phyloP scores from a whole-genome alignment of 805 yeast species.

The Lipomyces chichibuensis region DNA sequence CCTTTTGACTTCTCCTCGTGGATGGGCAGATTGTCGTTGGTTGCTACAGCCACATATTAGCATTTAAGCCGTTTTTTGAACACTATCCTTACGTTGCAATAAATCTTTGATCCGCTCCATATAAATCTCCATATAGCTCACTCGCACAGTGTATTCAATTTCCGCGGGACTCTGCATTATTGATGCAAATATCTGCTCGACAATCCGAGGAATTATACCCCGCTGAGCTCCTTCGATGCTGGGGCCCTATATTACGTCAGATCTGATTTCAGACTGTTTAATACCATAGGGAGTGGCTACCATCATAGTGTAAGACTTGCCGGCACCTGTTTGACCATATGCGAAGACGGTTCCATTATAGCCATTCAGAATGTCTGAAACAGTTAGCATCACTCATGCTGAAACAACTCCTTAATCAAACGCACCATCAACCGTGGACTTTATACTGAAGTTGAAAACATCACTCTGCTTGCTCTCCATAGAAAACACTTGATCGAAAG shows the following conservation, averaged over 20 bases:
- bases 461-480: conserved; percentile 56
- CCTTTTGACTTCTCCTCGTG: conserved; percentile 70
- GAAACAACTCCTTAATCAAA: neutral
- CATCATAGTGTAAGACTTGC: conserved; percentile 77
- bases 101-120: conserved; percentile 77
- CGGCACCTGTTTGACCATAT: conserved; percentile 80
- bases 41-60: conserved; percentile 16
- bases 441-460: conserved; percentile 61
- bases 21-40: conserved; percentile 51
- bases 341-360: conserved; percentile 77
- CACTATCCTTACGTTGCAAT: conserved; percentile 47
- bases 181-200: conserved; percentile 63
- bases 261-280: neutral
- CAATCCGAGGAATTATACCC: conserved; percentile 76
- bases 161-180: conserved; percentile 54
- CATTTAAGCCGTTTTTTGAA: neutral
- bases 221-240: conserved; percentile 47
- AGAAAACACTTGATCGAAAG: conserved; percentile 68
- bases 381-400: neutral
- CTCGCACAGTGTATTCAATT: conserved; percentile 66
- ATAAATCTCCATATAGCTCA: conserved; percentile 79
- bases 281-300: conserved; percentile 1
- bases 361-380: conserved; percentile 65
- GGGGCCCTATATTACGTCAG: conserved; percentile 49
- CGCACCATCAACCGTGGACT: conserved; percentile 58